These are phyloP conservation scores for Aureobasidium sp. DNA, from an alignment of 2,329 filamentous ascomycete genomes.

Conservation along the genomic window DNA sequence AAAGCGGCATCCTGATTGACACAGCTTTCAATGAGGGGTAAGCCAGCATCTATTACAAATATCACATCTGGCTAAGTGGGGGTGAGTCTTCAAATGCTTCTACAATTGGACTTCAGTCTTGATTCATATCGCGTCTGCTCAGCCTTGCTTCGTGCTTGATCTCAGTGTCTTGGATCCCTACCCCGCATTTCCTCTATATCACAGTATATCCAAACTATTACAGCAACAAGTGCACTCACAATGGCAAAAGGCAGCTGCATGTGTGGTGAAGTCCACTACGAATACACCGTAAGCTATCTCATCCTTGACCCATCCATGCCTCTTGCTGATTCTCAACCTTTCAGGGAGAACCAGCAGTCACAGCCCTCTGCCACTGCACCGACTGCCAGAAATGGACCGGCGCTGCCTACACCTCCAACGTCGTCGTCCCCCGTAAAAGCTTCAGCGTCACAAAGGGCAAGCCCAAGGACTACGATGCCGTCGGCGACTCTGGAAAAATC, in stretches of 20 bases:
- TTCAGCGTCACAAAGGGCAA: slow-evolving; percentile 47
- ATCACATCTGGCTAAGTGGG: background rate
- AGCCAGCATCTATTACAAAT: background rate
- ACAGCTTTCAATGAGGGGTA: slow-evolving; percentile 7
- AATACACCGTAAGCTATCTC: slow-evolving; percentile 21
- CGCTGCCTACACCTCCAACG: slow-evolving; percentile 50
- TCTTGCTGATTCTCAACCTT: background rate
- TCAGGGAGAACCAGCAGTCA: slow-evolving; percentile 36
- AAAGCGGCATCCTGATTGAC: slow-evolving; percentile 4
- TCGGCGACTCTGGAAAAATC: slow-evolving; percentile 45
- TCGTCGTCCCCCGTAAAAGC: slow-evolving; percentile 40
- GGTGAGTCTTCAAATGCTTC: background rate
- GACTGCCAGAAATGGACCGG: slow-evolving; percentile 52
- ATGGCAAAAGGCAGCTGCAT: slow-evolving; percentile 28
- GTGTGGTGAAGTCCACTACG: slow-evolving; percentile 25
- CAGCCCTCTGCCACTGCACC: slow-evolving; percentile 47
- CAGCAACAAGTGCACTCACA: background rate
- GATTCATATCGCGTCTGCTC: background rate
- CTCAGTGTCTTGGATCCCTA: background rate
- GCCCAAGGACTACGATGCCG: slow-evolving; percentile 42
- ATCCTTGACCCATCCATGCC: background rate
- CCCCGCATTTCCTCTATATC: background rate
- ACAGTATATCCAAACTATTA: background rate
- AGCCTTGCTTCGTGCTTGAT: background rate
- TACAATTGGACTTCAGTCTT: background rate